phyloP scores from a whole-genome alignment of 1,284 basidiomycete genomes.

The Dichomitus squalens region DNA sequence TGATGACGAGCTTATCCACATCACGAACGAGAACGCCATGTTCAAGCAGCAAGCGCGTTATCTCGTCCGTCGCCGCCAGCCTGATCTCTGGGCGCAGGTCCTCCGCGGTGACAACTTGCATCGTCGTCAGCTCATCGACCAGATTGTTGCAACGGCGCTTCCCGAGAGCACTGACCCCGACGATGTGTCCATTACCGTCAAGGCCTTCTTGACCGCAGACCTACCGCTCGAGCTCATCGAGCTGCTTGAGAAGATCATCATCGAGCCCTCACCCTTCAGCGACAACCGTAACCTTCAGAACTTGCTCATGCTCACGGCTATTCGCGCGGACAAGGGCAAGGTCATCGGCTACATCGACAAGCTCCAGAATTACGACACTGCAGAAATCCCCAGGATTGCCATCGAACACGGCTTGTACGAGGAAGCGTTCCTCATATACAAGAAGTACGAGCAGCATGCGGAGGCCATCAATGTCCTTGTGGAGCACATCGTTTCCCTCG shows the following conservation, averaged over 20 bases:
- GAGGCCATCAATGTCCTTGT: conserved; percentile 98
- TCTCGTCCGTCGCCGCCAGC: conserved; percentile 93
- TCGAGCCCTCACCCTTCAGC: conserved; percentile 96
- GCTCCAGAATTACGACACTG: conserved; percentile 92
- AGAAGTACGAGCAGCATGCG: conserved; percentile 92
- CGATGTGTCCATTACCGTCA: conserved; percentile 98
- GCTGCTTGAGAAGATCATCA: conserved; percentile 97
- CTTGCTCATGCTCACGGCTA: conserved; percentile 92
- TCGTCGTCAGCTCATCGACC: conserved; percentile 93
- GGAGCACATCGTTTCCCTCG: conserved; percentile 97
- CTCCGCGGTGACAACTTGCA: conserved; percentile 90
- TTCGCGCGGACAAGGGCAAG: conserved; percentile 98
- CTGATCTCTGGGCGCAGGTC: conserved; percentile 97
- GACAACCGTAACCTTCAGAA: conserved; percentile 98
- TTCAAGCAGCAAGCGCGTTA: conserved; percentile 99
- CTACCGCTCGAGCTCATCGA: conserved; percentile 98
- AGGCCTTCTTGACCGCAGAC: conserved; percentile 97
- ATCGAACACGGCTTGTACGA: conserved; percentile 96
- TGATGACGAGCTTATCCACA: conserved; percentile 95
- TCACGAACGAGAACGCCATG: conserved; percentile 99
- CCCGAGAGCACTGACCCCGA: conserved; percentile 98
- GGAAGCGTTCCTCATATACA: conserved; percentile 96
- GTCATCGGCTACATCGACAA: conserved; percentile 99
- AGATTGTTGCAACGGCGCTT: conserved; percentile 93
- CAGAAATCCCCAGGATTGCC: conserved; percentile 96